Percentiles rank a stretch among this genome's conserved stretches.
These are phyloP conservation scores for Monilinia fructigena DNA, from an alignment of 2,329 filamentous ascomycete species.

Conservation along the genomic window DNA sequence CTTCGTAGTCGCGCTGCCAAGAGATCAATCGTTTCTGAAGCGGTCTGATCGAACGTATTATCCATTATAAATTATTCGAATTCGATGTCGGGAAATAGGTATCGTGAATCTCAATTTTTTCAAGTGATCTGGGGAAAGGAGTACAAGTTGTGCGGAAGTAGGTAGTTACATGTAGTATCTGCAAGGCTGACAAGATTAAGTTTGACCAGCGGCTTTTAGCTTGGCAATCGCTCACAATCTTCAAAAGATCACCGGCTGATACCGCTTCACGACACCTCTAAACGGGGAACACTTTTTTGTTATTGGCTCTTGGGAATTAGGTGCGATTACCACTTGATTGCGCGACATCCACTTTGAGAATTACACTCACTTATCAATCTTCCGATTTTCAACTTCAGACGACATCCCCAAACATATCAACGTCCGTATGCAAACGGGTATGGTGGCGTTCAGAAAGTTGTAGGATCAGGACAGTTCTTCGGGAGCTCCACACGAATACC, in stretches of 20 bases:
- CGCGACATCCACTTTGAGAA: constrained; percentile 5
- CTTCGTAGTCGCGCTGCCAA: constrained; percentile 37
- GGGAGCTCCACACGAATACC: constrained; percentile 10
- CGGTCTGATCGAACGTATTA: constrained; percentile 38
- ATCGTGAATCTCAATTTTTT: constrained; percentile 2
- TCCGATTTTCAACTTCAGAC: constrained; percentile 5
- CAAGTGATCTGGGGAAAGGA: constrained; percentile 18
- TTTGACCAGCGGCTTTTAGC: background rate
- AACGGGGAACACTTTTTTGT: background rate
- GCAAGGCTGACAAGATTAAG: constrained; percentile 20
- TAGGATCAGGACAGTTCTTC: constrained; percentile 15
- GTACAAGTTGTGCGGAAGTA: too few relatives aligned
- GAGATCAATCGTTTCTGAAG: constrained; percentile 38
- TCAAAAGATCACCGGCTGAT: background rate
- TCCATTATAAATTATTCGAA: constrained; percentile 30
- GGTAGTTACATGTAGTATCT: background rate
- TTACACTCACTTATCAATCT: background rate
- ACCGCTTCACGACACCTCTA: constrained; percentile 2
- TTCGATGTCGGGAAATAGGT: background rate
- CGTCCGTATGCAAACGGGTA: constrained; percentile 1
- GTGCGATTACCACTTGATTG: constrained; percentile 13
- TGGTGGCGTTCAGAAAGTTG: constrained; percentile 2
- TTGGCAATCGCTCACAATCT: background rate
- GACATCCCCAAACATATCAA: background rate
- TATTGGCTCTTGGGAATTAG: constrained; percentile 2